Evolutionary conservation across 805 yeast genomes (phyloP).

Genomic region (Nakazawaea ishiwadae): DNA sequence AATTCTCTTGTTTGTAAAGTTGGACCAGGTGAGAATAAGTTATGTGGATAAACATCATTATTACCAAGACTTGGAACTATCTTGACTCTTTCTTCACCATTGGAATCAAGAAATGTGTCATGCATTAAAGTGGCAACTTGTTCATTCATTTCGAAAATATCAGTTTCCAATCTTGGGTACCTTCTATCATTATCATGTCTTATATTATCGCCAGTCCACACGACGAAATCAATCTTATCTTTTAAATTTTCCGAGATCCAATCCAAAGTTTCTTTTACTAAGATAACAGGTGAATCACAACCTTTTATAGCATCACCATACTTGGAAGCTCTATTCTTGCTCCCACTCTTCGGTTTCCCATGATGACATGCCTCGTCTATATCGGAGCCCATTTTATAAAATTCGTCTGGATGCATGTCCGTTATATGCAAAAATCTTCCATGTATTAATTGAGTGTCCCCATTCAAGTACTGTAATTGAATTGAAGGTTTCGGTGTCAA

Average conservation of each 20-base stretch:
- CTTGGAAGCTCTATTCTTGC: constrained; percentile 43
- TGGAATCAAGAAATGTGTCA: constrained; percentile 45
- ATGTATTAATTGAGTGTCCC: constrained; percentile 35
- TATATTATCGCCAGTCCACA: constrained; percentile 90
- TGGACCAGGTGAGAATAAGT: constrained; percentile 81
- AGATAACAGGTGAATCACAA: constrained; percentile 67
- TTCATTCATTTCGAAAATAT: constrained; percentile 67
- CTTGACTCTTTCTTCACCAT: constrained; percentile 29
- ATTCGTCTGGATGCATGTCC: constrained; percentile 81
- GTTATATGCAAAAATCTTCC: constrained; percentile 86
- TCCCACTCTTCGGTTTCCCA: constrained; percentile 17
- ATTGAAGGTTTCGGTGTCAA: constrained; percentile 37
- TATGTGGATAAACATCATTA: constrained; percentile 88
- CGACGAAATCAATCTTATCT: constrained; percentile 78
- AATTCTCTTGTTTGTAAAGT: constrained; percentile 81
- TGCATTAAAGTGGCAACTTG: constrained; percentile 48
- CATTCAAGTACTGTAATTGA: constrained; percentile 18
- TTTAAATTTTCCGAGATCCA: constrained; percentile 64
- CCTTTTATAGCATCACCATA: constrained; percentile 75
- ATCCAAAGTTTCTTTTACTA: constrained; percentile 57
- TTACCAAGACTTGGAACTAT: constrained; percentile 77
- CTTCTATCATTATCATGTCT: constrained; percentile 79
- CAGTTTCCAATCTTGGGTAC: constrained; percentile 67
- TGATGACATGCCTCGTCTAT: constrained; percentile 54
- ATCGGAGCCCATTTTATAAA: constrained; percentile 48